Evolutionary conservation across 139 green algal genomes (phyloP).

Genomic region (Ulvella scutata): DNA sequence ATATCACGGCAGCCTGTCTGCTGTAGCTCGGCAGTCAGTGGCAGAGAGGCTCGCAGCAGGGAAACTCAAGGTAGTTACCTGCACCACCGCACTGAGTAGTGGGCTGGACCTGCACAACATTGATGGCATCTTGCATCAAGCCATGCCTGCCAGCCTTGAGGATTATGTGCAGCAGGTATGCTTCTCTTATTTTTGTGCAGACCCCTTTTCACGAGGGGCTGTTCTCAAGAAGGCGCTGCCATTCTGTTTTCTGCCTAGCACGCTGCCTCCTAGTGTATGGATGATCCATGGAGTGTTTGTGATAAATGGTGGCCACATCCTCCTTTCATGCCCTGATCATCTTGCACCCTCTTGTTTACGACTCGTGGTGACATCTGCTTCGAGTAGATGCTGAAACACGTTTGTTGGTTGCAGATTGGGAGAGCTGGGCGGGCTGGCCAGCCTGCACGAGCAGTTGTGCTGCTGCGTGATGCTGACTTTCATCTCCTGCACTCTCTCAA

Average conservation of each 20-base stretch:
- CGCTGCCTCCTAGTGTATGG: too few relatives aligned
- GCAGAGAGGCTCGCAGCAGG: constrained; percentile 37
- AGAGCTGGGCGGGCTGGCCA: neutral
- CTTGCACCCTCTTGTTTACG: too few relatives aligned
- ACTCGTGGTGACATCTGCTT: neutral
- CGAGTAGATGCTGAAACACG: neutral
- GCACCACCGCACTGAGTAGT: constrained; percentile 68
- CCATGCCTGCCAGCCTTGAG: constrained; percentile 60
- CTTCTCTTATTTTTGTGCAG: too few relatives aligned
- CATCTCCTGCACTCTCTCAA: neutral
- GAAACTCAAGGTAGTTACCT: constrained; percentile 29
- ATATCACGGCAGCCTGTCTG: neutral
- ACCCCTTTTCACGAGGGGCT: too few relatives aligned
- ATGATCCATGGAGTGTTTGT: too few relatives aligned
- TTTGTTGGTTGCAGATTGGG: neutral
- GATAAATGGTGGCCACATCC: too few relatives aligned
- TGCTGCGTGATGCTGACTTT: neutral
- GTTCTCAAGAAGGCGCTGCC: too few relatives aligned
- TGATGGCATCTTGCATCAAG: constrained; percentile 55
- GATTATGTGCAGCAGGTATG: constrained; percentile 79
- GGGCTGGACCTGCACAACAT: constrained; percentile 40
- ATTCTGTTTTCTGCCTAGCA: too few relatives aligned
- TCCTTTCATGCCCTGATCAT: too few relatives aligned
- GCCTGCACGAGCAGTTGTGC: neutral
- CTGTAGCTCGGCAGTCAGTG: constrained; percentile 16